Percentiles rank a stretch among this genome's conserved stretches.
phyloP scores from a whole-genome alignment of 2,329 filamentous ascomycete genomes.

The Ophiostoma quercus region DNA sequence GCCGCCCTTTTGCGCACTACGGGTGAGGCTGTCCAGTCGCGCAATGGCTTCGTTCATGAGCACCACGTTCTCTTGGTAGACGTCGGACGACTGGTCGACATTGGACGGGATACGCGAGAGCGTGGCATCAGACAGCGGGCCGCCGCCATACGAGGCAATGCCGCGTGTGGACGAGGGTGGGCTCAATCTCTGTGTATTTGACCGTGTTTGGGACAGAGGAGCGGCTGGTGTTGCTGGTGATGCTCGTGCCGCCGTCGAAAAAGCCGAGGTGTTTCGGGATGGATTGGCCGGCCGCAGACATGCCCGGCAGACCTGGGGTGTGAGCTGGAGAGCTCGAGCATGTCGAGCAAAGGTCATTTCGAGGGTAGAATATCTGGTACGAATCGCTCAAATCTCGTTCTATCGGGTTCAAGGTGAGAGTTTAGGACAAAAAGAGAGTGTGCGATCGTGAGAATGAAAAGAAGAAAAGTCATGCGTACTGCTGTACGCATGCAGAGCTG shows the following conservation, averaged over 20 bases:
- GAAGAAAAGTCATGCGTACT: background rate
- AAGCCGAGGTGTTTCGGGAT: background rate
- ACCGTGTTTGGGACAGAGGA: background rate
- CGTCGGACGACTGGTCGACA: constrained; percentile 70
- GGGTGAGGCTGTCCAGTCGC: constrained; percentile 64
- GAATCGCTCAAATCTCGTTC: no score
- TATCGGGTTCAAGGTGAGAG: no score
- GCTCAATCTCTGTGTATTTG: constrained; percentile 13
- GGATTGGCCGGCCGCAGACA: constrained; percentile 42
- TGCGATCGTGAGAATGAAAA: background rate
- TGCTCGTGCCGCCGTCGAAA: background rate
- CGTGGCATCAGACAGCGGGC: constrained; percentile 70
- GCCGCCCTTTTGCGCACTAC: constrained; percentile 68
- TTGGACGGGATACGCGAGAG: constrained; percentile 73
- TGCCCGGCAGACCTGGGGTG: constrained; percentile 16
- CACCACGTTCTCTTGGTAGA: constrained; percentile 73
- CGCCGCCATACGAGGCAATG: constrained; percentile 72
- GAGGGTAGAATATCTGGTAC: no score
- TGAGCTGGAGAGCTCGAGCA: constrained; percentile 12
- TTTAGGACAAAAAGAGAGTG: no score
- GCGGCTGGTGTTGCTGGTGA: constrained; percentile 8
- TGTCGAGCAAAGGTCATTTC: constrained; percentile 19
- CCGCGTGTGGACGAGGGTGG: constrained; percentile 19
- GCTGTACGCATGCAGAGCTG: background rate
- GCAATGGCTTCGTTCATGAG: constrained; percentile 71